Evolutionary conservation across 805 yeast species (phyloP).

Genomic region (Jamesozyma lodderae): DNA sequence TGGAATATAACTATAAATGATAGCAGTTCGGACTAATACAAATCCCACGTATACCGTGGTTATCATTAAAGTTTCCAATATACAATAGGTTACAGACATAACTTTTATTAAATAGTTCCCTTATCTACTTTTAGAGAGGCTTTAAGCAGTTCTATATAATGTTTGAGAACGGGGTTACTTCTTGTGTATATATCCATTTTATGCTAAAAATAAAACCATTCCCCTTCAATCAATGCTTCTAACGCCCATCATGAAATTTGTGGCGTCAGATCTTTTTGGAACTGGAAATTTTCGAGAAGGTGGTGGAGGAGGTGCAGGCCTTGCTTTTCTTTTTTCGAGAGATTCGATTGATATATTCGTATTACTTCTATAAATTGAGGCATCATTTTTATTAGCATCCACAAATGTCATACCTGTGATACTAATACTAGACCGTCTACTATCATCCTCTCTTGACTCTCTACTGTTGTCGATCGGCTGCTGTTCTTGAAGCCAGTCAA

Average conservation of each 20-base stretch:
- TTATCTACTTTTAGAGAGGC: no score
- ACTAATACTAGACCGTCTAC: conserved; percentile 22
- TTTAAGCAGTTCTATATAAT: no score
- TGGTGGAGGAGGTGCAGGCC: conserved; percentile 32
- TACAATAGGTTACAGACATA: no score
- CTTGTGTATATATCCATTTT: no score
- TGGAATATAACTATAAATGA: no score
- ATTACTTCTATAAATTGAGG: background rate
- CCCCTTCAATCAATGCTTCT: background rate
- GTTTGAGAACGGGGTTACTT: no score
- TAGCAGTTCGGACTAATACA: no score
- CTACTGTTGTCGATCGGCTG: conserved; percentile 4
- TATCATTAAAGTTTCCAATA: no score
- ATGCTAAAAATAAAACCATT: conserved; percentile 1
- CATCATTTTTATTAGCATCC: background rate
- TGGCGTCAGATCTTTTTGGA: conserved; percentile 1
- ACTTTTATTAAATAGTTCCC: no score
- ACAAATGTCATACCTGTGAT: conserved; percentile 12
- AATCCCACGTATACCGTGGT: no score
- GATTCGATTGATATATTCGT: conserved; percentile 30
- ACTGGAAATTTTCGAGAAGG: conserved; percentile 27
- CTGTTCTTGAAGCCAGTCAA: conserved; percentile 27
- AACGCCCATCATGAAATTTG: conserved; percentile 6
- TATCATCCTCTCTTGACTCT: conserved; percentile 3
- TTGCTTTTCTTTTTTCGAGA: conserved; percentile 26